phyloP scores from a whole-genome alignment of 805 yeast genomes.

The Saccharomycopsis schoenii region DNA sequence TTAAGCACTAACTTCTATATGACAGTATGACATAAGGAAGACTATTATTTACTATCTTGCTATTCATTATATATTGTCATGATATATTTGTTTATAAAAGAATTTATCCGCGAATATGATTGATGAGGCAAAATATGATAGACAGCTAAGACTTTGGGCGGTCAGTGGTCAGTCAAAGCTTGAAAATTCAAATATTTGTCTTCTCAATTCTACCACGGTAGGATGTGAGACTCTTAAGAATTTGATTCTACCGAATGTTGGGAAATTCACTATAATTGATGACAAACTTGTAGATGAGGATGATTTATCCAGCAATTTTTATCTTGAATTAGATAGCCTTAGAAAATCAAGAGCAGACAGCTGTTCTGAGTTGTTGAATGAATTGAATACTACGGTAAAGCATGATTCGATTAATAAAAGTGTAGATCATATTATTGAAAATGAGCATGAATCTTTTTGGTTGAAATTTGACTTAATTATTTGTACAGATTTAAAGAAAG shows the following conservation, averaged over 20 bases:
- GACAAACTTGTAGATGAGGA: slow-evolving; percentile 28
- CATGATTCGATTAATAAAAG: neutral
- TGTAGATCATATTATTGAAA: slow-evolving; percentile 1
- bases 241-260: slow-evolving; percentile 66
- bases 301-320: slow-evolving; percentile 55
- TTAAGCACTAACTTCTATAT: too few relatives aligned
- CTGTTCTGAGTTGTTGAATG: slow-evolving; percentile 34
- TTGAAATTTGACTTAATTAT: slow-evolving; percentile 8
- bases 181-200: slow-evolving; percentile 46
- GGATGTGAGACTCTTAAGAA: slow-evolving; percentile 70
- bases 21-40: neutral
- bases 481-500: neutral
- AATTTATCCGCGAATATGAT: neutral
- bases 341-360: slow-evolving; percentile 34
- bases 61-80: too few relatives aligned
- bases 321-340: slow-evolving; percentile 36
- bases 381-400: slow-evolving; percentile 38
- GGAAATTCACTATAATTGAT: slow-evolving; percentile 53
- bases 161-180: slow-evolving; percentile 58
- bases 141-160: slow-evolving; percentile 88
- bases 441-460: slow-evolving; percentile 10
- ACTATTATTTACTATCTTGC: neutral
- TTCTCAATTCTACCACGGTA: slow-evolving; percentile 47
- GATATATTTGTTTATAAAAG: neutral
- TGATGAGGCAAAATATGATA: slow-evolving; percentile 53